Base-by-base conservation (phyloP, 2,329 filamentous ascomycete species). In the Aureobasidium sp. region DNA sequence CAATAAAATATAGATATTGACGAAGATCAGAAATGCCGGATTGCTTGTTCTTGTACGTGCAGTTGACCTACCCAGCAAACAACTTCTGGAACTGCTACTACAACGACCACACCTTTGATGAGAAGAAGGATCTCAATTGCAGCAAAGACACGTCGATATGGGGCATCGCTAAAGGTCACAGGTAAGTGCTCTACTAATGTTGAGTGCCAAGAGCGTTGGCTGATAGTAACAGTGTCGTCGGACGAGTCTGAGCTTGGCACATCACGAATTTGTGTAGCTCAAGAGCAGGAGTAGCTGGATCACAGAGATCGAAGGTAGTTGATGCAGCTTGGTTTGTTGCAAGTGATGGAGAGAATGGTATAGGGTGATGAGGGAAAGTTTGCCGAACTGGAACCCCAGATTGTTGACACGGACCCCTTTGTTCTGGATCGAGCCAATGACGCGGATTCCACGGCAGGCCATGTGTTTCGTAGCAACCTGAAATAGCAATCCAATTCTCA, bases 381-480 rank as follows among this genome's bases (percentile, higher is more conserved):
- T 36, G 53, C 15, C 53, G 53, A 32, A 36, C 13, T 20, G 29
- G 29, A 8, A 41, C 51, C 51, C 51, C 51, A 10, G 51, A 42
- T 29, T 55, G 32, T 52, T 42, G 29, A 48, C 55, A 58, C 55
- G 55, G 55, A 48, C 55, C 42, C 32, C 20, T 46, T 57, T 44
- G 39, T 26, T 26, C 53, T 29, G 27, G 23, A 20, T 29, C 12
- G 20, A 47, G 53, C 53, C 53, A 57, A 60, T 60, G 57, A 60
- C 57, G 57, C 46, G 46, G 57, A 32, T 42, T 34, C 37, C 51
- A 60, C 57, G 57, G 57, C 34, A 47, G 46, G 44, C 17, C 42
- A 32, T 48, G 42, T 48, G 42, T 37, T 59, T 48, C 56, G 46
- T 60, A 60, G 57, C 57, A 60, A 48, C 44, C 42, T 48, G 32